Evolutionary conservation across 1,139 yeast genomes (phyloP).

Genomic region (Yamadazyma pseudoaaseri): DNA sequence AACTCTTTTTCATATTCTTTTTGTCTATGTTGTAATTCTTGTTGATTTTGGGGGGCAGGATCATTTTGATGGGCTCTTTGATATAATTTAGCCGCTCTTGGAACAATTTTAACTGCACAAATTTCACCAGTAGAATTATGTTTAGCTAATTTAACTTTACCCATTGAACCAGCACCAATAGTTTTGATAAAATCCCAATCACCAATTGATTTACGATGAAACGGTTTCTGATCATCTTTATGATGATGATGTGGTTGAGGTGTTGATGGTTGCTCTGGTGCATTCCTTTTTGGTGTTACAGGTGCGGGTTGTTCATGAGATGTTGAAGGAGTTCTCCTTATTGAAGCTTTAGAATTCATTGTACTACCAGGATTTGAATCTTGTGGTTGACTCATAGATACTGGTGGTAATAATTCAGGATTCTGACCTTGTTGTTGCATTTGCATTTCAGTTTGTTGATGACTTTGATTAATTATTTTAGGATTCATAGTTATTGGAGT

Average conservation of each 20-base stretch:
- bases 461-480: constrained; percentile 9
- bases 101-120: constrained; percentile 84
- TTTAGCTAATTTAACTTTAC: constrained; percentile 92
- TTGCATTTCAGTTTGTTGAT: neutral
- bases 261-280: no score
- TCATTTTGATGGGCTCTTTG: constrained; percentile 75
- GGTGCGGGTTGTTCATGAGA: neutral
- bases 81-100: constrained; percentile 74
- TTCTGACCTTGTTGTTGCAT: neutral
- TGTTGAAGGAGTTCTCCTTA: constrained; percentile 5
- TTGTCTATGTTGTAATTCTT: constrained; percentile 59
- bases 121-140: constrained; percentile 79
- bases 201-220: constrained; percentile 86
- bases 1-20: constrained; percentile 84
- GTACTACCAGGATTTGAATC: constrained; percentile 13
- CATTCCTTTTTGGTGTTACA: constrained; percentile 3
- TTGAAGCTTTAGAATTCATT: constrained; percentile 11
- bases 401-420: constrained; percentile 24
- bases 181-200: constrained; percentile 97
- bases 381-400: constrained; percentile 17
- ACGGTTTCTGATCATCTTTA: constrained; percentile 41
- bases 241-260: constrained; percentile 10
- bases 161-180: constrained; percentile 99
- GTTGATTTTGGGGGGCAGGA: constrained; percentile 57
- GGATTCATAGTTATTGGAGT: constrained; percentile 8